Evolutionary conservation across 192 early-diverging fungal species (phyloP), one percentile per base, ranked within the genome.

Genomic region (Linnemannia elongata): DNA sequence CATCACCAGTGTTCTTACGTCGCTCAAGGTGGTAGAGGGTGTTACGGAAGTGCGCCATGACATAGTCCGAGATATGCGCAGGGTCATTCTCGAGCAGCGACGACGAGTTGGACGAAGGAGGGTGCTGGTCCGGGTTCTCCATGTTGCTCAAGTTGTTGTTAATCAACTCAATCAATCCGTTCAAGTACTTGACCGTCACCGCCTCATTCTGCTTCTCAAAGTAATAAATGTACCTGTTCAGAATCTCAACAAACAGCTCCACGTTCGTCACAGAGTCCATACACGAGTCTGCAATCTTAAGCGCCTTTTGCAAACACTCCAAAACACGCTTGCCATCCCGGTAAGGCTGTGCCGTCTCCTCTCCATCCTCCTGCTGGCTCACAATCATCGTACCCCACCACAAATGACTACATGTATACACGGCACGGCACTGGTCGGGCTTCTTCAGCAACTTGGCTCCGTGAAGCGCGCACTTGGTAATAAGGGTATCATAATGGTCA

Each of bases 401-500:
- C 88, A 99, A 90, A 89, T 98, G 97, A 39, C 94, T 94, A 70
- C 94, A 96, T 33, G 96, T 86, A 79, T 94, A 95, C 5, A 97
- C 92, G 1, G 96, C 94, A 69, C 97, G 94, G 79, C 97, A 96
- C 89, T 99, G 99, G 72, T 99, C 99, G 2, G 96, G 94, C 45
- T 98, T 97, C 89, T 97, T 97, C 17, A 99, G 88, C 78, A 99
- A 89, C 70, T 97, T 95, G 49, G 97, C 92, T 71, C 95, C 96
- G 87, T 99, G 97, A 54, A 97, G 91, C 27, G 95, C 95, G 77
- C 95, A 96, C 83, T 98, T 99, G 45, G 96, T 96, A 42, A 95
- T 96, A 74, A 99, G 91, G 35, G 97, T 98, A 88, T 97, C 97
- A 86, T 99, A 99, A 91, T 97, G 97, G 77, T 98, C 97, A 24